A percentile compares a stretch with the other conserved stretches of the same genome.
These are phyloP conservation scores for Xylaria sp. DNA, from an alignment of 2,329 filamentous ascomycete genomes.

Conservation along the genomic window DNA sequence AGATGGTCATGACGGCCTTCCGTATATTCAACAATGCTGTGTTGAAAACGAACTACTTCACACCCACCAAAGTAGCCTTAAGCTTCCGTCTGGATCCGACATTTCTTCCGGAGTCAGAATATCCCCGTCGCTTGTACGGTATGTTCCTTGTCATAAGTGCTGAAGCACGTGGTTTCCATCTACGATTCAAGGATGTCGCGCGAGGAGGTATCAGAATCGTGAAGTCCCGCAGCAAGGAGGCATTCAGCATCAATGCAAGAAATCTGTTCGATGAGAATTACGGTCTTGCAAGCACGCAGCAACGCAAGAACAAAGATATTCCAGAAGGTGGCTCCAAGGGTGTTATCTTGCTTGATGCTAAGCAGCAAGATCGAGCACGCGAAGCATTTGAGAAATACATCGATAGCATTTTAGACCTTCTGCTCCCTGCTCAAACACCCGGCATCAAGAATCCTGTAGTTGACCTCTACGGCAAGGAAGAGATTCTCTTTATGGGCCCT, in stretches of 20 bases:
- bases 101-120: slow-evolving; percentile 92
- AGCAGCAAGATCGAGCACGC: slow-evolving; percentile 90
- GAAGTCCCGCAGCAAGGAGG: slow-evolving; percentile 95
- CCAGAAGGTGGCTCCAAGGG: slow-evolving; percentile 98
- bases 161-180: slow-evolving; percentile 95
- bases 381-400: slow-evolving; percentile 99
- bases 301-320: slow-evolving; percentile 99
- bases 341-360: slow-evolving; percentile 91
- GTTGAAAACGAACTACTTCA: slow-evolving; percentile 97
- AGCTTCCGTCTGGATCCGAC: slow-evolving; percentile 92
- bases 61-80: slow-evolving; percentile 96
- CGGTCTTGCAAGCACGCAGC: slow-evolving; percentile 96
- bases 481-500: slow-evolving; percentile 98
- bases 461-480: slow-evolving; percentile 91
- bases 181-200: slow-evolving; percentile 96
- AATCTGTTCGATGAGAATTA: slow-evolving; percentile 99
- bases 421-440: slow-evolving; percentile 87
- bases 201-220: slow-evolving; percentile 98
- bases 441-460: slow-evolving; percentile 99
- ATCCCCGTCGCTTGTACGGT: slow-evolving; percentile 91
- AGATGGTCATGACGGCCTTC: slow-evolving; percentile 98
- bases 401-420: slow-evolving; percentile 94
- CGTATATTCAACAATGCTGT: slow-evolving; percentile 93
- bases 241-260: slow-evolving; percentile 94
- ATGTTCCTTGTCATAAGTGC: slow-evolving; percentile 99